Conservation (phyloP, 2,329 filamentous ascomycete genomes). For the Talaromyces sp. region DNA sequence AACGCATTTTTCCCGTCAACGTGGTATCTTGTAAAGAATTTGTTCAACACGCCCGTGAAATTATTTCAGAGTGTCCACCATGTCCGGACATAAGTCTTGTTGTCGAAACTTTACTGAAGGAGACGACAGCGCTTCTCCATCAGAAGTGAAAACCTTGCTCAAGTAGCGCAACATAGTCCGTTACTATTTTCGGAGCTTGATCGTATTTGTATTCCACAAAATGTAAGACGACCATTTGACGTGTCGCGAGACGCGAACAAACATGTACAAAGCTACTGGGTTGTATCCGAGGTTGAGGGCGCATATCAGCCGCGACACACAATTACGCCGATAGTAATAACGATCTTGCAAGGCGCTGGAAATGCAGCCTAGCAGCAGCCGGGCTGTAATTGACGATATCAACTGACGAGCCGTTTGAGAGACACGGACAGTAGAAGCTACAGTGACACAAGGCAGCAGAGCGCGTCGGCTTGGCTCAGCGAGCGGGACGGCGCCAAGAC, state of each 20-base stretch:
- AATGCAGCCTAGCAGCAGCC: neutral
- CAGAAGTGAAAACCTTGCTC: neutral
- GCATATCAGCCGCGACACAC: neutral
- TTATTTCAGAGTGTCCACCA: neutral
- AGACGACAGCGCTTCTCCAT: neutral
- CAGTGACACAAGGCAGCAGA: neutral
- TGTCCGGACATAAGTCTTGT: neutral
- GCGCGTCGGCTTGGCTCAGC: neutral
- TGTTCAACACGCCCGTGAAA: neutral
- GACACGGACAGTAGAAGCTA: too few relatives aligned
- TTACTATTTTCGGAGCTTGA: neutral
- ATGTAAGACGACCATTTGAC: neutral
- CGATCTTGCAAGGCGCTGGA: neutral
- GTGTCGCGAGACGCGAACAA: neutral
- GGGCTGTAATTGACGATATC: neutral
- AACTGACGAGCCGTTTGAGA: neutral
- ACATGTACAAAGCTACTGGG: neutral
- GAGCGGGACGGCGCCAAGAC: neutral
- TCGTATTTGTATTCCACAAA: neutral
- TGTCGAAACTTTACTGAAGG: neutral
- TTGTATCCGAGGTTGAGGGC: neutral
- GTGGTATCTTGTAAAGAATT: neutral
- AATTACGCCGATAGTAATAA: neutral
- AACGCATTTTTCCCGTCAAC: neutral
- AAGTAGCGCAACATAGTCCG: neutral